A percentile compares a stretch with the other conserved stretches of the same genome.
Conservation (phyloP, 345 rosid genomes). For the Kandelia obovata region DNA sequence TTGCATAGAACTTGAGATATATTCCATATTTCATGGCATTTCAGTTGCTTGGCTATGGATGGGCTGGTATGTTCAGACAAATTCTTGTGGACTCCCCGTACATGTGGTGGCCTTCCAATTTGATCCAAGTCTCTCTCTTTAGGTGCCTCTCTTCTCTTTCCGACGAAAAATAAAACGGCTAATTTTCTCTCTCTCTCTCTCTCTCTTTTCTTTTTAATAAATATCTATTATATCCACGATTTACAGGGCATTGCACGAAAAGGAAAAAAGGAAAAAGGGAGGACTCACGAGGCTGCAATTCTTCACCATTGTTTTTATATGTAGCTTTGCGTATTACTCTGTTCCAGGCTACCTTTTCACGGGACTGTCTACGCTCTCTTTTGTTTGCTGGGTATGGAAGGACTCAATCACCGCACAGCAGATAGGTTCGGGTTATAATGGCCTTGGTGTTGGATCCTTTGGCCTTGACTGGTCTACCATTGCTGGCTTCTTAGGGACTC, state of each 20-base stretch:
- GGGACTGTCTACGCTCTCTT: slow-evolving; percentile 56
- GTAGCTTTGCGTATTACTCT: slow-evolving; percentile 68
- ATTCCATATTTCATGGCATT: neutral
- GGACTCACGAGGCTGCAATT: slow-evolving; percentile 60
- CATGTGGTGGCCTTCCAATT: slow-evolving; percentile 88
- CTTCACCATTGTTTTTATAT: slow-evolving; percentile 52
- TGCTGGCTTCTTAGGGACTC: slow-evolving; percentile 66
- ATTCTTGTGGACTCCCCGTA: slow-evolving; percentile 74
- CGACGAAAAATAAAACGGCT: neutral
- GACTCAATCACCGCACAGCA: slow-evolving; percentile 59
- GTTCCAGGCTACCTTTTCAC: slow-evolving; percentile 72
- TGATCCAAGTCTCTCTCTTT: slow-evolving; percentile 87
- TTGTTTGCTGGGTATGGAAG: slow-evolving; percentile 80
- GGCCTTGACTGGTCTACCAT: slow-evolving; percentile 76
- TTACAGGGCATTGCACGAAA: slow-evolving; percentile 66
- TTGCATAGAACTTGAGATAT: too few species aligned
- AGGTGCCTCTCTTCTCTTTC: slow-evolving; percentile 27
- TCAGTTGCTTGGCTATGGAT: slow-evolving; percentile 84
- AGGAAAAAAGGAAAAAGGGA: slow-evolving; percentile 48
- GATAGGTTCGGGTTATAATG: slow-evolving; percentile 55
- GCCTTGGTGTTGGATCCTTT: slow-evolving; percentile 67
- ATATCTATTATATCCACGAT: neutral
- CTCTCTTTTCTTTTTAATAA: too few species aligned
- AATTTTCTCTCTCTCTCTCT: too few species aligned
- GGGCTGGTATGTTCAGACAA: slow-evolving; percentile 74